Percentiles rank a stretch among this genome's conserved stretches.
These are phyloP conservation scores for Lasiodiplodia sp. DNA, from an alignment of 2,329 filamentous ascomycete species.

Conservation along the genomic window DNA sequence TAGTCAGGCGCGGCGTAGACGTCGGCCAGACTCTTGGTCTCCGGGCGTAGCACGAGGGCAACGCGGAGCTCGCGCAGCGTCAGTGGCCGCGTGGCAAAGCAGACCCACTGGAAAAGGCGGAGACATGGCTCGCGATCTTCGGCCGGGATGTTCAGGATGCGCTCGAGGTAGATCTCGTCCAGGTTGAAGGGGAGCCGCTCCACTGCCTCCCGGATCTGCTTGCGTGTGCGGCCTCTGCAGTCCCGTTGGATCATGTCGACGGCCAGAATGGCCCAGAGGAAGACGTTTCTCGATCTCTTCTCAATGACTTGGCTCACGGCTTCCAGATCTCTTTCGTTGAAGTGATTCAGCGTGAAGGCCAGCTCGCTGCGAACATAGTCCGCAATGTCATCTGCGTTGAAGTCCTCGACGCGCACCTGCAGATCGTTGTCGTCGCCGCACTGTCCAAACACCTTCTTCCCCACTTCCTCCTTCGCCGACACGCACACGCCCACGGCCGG, in stretches of 20 bases:
- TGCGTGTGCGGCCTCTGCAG: neutral
- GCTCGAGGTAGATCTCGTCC: constrained; percentile 1
- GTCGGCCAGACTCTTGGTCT: neutral
- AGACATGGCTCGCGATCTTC: neutral
- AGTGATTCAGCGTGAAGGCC: neutral
- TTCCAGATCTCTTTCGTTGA: neutral
- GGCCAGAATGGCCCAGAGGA: constrained; percentile 14
- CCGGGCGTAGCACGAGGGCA: neutral
- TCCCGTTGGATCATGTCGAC: neutral
- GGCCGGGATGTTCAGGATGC: neutral
- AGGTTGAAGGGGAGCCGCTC: neutral
- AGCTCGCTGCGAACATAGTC: neutral
- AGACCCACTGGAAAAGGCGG: constrained; percentile 14
- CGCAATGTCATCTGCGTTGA: neutral
- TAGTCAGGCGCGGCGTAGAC: constrained; percentile 7
- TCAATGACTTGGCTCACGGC: neutral
- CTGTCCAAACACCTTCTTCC: neutral
- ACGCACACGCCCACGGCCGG: neutral
- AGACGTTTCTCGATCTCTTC: neutral
- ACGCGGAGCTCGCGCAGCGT: constrained; percentile 7
- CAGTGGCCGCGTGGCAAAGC: constrained; percentile 1
- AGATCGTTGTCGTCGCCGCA: neutral
- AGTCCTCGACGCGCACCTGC: neutral
- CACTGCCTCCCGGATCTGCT: neutral
- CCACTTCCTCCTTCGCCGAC: neutral